phyloP scores from a whole-genome alignment of 768 basidiomycete species.

The Antrodiella citrinella region DNA sequence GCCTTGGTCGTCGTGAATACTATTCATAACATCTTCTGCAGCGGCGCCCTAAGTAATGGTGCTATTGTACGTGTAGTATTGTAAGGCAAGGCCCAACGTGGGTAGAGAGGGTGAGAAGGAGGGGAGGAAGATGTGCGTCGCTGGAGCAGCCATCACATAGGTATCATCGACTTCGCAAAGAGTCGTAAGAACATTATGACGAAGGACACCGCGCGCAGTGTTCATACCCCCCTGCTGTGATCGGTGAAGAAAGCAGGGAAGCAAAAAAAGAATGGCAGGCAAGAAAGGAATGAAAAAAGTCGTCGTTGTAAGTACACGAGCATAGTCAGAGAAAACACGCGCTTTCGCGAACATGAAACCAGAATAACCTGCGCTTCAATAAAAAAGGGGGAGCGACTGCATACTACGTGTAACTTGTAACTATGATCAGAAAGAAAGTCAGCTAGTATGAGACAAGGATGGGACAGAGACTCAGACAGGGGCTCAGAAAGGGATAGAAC shows the following conservation, averaged over 20 bases:
- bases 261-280: background rate
- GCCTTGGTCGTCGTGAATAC: background rate
- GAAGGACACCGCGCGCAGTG: background rate
- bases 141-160: background rate
- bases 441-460: background rate
- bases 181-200: background rate
- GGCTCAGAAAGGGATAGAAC: background rate
- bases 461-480: too few relatives aligned
- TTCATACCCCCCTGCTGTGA: too few relatives aligned
- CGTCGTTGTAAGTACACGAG: background rate
- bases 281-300: background rate
- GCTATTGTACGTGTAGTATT: background rate
- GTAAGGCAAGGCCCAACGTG: too few relatives aligned
- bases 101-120: background rate
- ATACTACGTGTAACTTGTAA: background rate
- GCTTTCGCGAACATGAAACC: background rate
- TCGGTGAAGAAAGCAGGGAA: too few relatives aligned
- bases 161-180: conserved; percentile 1
- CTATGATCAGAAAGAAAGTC: background rate
- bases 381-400: background rate
- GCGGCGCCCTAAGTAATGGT: background rate
- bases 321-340: background rate
- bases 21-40: background rate
- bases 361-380: background rate
- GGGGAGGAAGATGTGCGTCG: background rate